These are phyloP conservation scores for Sporisorium graminicola DNA, from an alignment of 1,284 basidiomycete species.

Conservation along the genomic window DNA sequence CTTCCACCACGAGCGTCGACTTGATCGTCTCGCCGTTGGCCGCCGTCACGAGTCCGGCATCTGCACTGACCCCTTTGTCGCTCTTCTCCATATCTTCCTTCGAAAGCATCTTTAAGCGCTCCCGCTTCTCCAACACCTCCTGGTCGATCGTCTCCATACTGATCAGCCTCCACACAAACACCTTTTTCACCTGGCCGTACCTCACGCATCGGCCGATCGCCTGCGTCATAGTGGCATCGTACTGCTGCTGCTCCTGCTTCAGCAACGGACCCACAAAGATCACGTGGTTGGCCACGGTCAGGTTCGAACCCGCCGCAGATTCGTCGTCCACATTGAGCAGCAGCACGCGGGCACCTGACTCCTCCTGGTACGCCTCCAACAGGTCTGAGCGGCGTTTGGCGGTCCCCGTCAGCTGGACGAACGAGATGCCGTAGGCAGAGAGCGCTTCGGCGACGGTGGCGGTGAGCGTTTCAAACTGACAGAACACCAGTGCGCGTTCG, in stretches of 20 bases:
- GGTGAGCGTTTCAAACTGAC: constrained; percentile 92
- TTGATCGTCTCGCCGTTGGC: constrained; percentile 23
- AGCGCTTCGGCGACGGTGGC: constrained; percentile 89
- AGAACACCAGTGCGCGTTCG: constrained; percentile 89
- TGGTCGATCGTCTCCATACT: constrained; percentile 57
- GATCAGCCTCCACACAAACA: constrained; percentile 51
- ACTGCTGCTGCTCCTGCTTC: constrained; percentile 74
- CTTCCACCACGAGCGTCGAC: constrained; percentile 69
- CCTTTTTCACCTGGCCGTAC: constrained; percentile 58
- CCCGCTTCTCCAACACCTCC: constrained; percentile 49
- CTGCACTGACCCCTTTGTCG: neutral
- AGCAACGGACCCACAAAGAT: constrained; percentile 93
- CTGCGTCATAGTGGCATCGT: constrained; percentile 58
- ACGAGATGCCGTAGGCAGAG: constrained; percentile 78
- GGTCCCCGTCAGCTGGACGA: constrained; percentile 84
- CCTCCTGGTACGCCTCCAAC: constrained; percentile 76
- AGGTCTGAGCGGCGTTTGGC: constrained; percentile 70
- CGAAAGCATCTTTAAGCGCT: constrained; percentile 13
- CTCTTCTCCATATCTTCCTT: neutral
- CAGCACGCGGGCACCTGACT: constrained; percentile 78
- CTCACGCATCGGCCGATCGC: constrained; percentile 54
- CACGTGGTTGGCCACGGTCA: constrained; percentile 92
- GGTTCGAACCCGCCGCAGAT: constrained; percentile 89
- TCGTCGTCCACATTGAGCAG: constrained; percentile 92
- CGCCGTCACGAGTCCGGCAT: neutral